These are phyloP conservation scores for Yamadazyma nakazawae DNA, from an alignment of 805 yeast species.

Conservation along the genomic window DNA sequence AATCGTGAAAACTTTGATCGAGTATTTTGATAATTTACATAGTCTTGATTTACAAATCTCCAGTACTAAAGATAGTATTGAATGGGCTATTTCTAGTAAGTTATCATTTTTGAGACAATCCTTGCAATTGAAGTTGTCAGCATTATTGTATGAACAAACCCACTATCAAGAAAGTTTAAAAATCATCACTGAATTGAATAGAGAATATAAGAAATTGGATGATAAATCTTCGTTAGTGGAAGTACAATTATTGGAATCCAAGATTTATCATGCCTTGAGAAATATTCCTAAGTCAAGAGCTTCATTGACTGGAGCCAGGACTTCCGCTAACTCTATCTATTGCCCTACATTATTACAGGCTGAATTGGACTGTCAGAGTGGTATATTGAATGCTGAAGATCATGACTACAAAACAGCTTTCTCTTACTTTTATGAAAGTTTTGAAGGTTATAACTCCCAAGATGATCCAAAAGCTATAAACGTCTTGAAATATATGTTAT, in stretches of 20 bases:
- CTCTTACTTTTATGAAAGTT: conserved; percentile 92
- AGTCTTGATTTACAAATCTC: conserved; percentile 67
- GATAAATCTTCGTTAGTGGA: conserved; percentile 95
- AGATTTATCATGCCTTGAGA: conserved; percentile 86
- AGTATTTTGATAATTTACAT: conserved; percentile 61
- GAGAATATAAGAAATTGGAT: conserved; percentile 89
- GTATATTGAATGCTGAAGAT: conserved; percentile 93
- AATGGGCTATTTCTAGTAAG: conserved; percentile 81
- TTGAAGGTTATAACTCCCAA: conserved; percentile 81
- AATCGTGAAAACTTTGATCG: conserved; percentile 77
- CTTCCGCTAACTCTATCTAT: conserved; percentile 95
- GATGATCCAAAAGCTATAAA: conserved; percentile 59
- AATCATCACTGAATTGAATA: conserved; percentile 66
- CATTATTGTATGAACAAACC: conserved; percentile 64
- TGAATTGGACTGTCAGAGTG: conserved; percentile 91
- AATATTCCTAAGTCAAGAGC: conserved; percentile 91
- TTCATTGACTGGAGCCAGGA: conserved; percentile 89
- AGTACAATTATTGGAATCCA: conserved; percentile 87
- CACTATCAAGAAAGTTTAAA: conserved; percentile 67
- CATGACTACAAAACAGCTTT: conserved; percentile 94
- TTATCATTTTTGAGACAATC: conserved; percentile 87
- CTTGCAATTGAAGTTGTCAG: conserved; percentile 77
- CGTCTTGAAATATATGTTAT: conserved; percentile 86
- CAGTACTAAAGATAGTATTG: conserved; percentile 74
- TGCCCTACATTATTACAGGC: conserved; percentile 94